Percentiles rank a stretch among this genome's conserved stretches.
These are phyloP conservation scores for Colletotrichum tanaceti DNA, from an alignment of 2,329 filamentous ascomycete genomes.

Conservation along the genomic window DNA sequence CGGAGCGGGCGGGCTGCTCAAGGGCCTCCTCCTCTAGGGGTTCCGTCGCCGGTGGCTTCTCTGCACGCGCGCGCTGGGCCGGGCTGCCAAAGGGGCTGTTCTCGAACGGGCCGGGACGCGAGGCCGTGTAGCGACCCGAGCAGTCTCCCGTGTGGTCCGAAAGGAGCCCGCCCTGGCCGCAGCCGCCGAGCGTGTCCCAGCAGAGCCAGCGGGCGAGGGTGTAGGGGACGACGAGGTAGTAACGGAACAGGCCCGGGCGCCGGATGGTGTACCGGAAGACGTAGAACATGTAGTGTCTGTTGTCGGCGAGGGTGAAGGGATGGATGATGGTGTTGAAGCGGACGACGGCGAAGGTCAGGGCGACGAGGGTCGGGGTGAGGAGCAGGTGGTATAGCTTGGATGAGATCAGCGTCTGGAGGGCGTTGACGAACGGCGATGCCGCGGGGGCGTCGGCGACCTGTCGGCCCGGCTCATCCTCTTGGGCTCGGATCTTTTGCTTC, in stretches of 20 bases:
- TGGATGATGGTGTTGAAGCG: conserved; percentile 92
- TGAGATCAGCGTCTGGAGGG: conserved; percentile 43
- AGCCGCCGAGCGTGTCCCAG: conserved; percentile 71
- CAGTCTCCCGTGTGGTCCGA: conserved; percentile 22
- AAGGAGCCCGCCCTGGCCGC: conserved; percentile 36
- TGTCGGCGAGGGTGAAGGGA: conserved; percentile 95
- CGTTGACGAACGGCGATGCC: not conserved
- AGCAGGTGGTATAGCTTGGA: conserved; percentile 47
- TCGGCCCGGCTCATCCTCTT: not conserved
- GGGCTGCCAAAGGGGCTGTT: conserved; percentile 47
- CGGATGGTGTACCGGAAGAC: conserved; percentile 87
- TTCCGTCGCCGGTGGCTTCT: conserved; percentile 22
- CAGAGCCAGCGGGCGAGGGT: conserved; percentile 75
- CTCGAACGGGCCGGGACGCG: conserved; percentile 42
- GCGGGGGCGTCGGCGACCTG: not conserved
- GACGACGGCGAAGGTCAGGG: conserved; percentile 62
- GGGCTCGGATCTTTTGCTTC: not conserved
- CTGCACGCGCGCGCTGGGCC: conserved; percentile 3
- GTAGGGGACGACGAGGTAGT: conserved; percentile 77
- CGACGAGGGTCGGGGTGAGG: conserved; percentile 48
- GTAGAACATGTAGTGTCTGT: conserved; percentile 98
- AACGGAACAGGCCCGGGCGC: conserved; percentile 71
- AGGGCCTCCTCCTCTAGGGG: not conserved
- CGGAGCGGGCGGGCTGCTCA: no score
- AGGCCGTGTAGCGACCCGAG: conserved; percentile 9